These are phyloP conservation scores for Maudiozyma bulderi DNA, from an alignment of 805 yeast species.

Conservation along the genomic window DNA sequence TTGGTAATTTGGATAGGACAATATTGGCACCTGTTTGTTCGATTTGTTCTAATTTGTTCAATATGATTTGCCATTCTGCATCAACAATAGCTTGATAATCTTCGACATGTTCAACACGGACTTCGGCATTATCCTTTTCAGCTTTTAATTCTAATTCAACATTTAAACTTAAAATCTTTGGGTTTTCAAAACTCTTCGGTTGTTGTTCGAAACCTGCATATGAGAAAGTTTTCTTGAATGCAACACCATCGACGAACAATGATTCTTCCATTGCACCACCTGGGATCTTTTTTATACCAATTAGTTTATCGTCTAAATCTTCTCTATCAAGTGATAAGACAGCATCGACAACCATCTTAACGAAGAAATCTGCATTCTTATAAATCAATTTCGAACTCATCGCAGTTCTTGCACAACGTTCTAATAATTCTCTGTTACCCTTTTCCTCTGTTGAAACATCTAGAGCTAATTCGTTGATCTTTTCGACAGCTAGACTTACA, in stretches of 20 bases:
- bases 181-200: constrained; percentile 73
- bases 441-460: constrained; percentile 44
- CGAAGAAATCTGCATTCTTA: constrained; percentile 79
- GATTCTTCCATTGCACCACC: constrained; percentile 98
- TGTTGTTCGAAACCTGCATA: constrained; percentile 99
- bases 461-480: constrained; percentile 65
- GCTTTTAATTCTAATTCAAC: constrained; percentile 95
- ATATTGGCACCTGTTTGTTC: constrained; percentile 82
- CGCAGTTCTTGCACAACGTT: constrained; percentile 92
- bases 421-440: constrained; percentile 59
- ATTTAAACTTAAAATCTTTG: constrained; percentile 75
- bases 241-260: constrained; percentile 82
- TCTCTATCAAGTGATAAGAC: constrained; percentile 77
- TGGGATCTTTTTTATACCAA: constrained; percentile 89
- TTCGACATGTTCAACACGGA: constrained; percentile 82
- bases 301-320: constrained; percentile 78
- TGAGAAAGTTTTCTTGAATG: constrained; percentile 92
- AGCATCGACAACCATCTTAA: constrained; percentile 94
- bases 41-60: constrained; percentile 75
- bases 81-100: constrained; percentile 95
- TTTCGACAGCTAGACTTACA: constrained; percentile 61
- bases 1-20: constrained; percentile 88
- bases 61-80: constrained; percentile 97
- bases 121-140: constrained; percentile 98
- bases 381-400: constrained; percentile 92